phyloP scores from a whole-genome alignment of 495 filamentous ascomycete species.

The Lasiosphaeriaceae sp. region DNA sequence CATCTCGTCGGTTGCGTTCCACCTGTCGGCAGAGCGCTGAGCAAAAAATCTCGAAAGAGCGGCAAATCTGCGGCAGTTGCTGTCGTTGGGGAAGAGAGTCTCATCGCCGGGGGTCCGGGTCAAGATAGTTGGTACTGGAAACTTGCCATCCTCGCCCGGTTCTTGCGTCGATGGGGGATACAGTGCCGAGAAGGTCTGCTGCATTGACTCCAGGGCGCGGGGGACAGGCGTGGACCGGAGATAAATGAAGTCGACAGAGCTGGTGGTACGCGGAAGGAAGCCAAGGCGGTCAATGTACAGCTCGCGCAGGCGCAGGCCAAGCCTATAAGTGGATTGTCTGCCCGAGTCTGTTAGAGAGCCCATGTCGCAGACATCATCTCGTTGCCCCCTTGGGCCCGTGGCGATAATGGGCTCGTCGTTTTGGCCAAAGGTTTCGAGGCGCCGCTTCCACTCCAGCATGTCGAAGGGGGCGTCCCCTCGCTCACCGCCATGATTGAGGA shows the following conservation, averaged over 20 bases:
- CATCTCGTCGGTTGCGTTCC: constrained; percentile 83
- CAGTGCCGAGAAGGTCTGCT: constrained; percentile 85
- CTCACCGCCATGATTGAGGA: constrained; percentile 44
- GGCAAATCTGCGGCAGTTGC: constrained; percentile 76
- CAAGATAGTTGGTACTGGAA: constrained; percentile 72
- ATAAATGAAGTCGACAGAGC: constrained; percentile 65
- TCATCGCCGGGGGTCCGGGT: constrained; percentile 72
- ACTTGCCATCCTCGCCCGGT: constrained; percentile 36
- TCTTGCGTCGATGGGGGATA: constrained; percentile 70
- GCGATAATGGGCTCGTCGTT: constrained; percentile 68
- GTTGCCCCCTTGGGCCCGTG: constrained; percentile 59
- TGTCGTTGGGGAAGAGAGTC: constrained; percentile 88
- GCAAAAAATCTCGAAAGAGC: constrained; percentile 80
- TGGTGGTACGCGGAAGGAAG: constrained; percentile 71
- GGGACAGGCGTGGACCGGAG: constrained; percentile 81
- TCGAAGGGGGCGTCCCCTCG: constrained; percentile 44
- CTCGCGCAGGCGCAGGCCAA: constrained; percentile 72
- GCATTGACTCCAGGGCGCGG: constrained; percentile 80
- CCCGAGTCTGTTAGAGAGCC: constrained; percentile 88
- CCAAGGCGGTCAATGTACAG: constrained; percentile 86
- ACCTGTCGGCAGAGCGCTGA: constrained; percentile 70
- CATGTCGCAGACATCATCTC: constrained; percentile 76
- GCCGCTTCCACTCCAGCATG: constrained; percentile 69
- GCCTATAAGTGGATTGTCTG: constrained; percentile 73
- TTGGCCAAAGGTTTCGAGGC: constrained; percentile 73